Base-by-base conservation (phyloP, 192 early-diverging fungal genomes). In the Glomus cerebriforme region DNA sequence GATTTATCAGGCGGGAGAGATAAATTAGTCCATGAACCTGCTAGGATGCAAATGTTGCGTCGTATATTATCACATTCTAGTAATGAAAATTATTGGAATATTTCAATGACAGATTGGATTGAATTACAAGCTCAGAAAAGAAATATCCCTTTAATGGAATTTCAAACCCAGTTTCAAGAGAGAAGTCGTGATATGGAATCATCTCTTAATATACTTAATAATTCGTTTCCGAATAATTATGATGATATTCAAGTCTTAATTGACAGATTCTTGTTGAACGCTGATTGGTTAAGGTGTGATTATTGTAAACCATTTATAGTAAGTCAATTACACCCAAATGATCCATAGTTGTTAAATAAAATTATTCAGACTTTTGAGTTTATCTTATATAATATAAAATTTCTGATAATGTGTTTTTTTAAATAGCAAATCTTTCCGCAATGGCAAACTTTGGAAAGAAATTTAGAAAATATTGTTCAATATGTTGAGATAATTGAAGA, bases 401-500 rank as follows among this genome's bases (percentile, higher is more conserved):
- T 17, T 15, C 29, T 64, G 27, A 31, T 24, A 64, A 31, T 31
- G 17, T 10, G 3, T 64, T 26, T 64, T 69, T 69, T 39, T 69
- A 19, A 6, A 39, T 72, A 72, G 70, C 70, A 72, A 72, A 72
- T 72, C 3, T 72, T 72, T 47, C 70, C 70, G 8, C 39, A 72
- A 72, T 72, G 70, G 70, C 47, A 72, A 22, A 54, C 43, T 54
- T 32, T 72, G 43, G 70, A 9, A 54, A 45, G 43, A 10, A 72
- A 72, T 72, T 10, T 72, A 43, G 70, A 72, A 31, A 54, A 72
- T 17, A 49, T 72, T 72, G 70, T 72, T 31, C 70, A 72, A 72
- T 72, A 72, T 72, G 70, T 72, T 22, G 70, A 72, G 45, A 72
- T 72, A 24, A 43, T 72, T 54, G 70, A 72, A 72, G 70, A 72